Percentiles rank a stretch among this genome's conserved stretches.
Evolutionary conservation across 2,329 filamentous ascomycete species (phyloP).

Genomic region (Xylaria sp.): DNA sequence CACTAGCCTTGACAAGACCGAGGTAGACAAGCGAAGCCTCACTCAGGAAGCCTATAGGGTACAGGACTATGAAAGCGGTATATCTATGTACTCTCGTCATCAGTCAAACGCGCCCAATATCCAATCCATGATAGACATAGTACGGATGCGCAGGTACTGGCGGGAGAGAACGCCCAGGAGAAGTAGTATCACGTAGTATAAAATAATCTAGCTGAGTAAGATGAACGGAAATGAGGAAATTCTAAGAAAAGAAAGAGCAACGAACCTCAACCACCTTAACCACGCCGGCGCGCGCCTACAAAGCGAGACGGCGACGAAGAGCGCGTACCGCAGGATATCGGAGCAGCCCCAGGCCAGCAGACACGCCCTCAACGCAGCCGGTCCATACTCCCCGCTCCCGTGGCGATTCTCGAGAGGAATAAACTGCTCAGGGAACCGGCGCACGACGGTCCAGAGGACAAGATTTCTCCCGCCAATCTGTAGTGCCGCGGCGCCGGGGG

Average conservation of each 20-base stretch:
- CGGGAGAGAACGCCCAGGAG: neutral
- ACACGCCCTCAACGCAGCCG: slow-evolving; percentile 62
- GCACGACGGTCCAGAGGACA: slow-evolving; percentile 72
- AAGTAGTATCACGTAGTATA: neutral
- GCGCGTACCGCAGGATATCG: slow-evolving; percentile 75
- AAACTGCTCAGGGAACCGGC: slow-evolving; percentile 56
- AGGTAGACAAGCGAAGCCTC: slow-evolving; percentile 69
- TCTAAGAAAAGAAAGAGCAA: neutral
- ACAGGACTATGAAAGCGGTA: slow-evolving; percentile 75
- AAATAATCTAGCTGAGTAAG: neutral
- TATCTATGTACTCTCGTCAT: slow-evolving; percentile 50
- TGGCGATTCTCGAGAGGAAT: slow-evolving; percentile 44
- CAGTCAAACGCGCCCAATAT: neutral
- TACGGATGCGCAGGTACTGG: neutral
- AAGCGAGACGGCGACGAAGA: slow-evolving; percentile 68
- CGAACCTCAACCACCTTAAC: slow-evolving; percentile 66
- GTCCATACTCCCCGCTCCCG: slow-evolving; percentile 35
- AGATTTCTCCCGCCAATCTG: slow-evolving; percentile 74
- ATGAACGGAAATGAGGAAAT: neutral
- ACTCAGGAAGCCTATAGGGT: slow-evolving; percentile 72
- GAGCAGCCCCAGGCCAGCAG: slow-evolving; percentile 74
- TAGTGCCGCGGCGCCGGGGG: slow-evolving; percentile 71
- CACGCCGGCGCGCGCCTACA: slow-evolving; percentile 58
- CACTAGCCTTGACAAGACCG: slow-evolving; percentile 14
- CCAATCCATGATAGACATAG: neutral